These are phyloP conservation scores for Aspergillus steynii DNA, from an alignment of 495 filamentous ascomycete species.

Conservation along the genomic window DNA sequence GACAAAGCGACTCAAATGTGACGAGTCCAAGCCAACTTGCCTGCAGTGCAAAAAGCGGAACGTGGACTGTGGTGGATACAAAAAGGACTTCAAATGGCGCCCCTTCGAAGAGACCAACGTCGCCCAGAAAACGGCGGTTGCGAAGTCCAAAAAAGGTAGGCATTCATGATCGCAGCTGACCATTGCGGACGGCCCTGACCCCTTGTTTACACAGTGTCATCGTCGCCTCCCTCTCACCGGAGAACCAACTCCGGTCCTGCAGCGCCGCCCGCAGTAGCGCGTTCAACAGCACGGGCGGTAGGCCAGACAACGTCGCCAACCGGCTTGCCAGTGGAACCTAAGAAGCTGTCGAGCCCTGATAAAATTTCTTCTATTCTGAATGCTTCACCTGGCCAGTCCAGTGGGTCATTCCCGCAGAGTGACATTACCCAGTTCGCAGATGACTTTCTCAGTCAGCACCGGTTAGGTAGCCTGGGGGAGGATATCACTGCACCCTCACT, in stretches of 20 bases:
- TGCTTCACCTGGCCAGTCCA: constrained; percentile 6
- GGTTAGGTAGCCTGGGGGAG: constrained; percentile 14
- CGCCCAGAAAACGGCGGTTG: constrained; percentile 43
- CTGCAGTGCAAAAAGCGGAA: constrained; percentile 70
- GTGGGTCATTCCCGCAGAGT: constrained; percentile 4
- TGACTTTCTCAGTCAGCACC: constrained; percentile 13
- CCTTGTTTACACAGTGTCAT: constrained; percentile 11
- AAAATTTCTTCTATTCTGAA: constrained; percentile 5
- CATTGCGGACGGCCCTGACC: not conserved
- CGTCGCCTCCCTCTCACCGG: constrained; percentile 8
- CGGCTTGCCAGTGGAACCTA: not conserved
- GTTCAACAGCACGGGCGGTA: not conserved
- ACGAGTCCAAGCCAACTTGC: constrained; percentile 75
- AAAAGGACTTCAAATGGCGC: constrained; percentile 84
- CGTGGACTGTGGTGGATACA: constrained; percentile 75
- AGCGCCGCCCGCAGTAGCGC: constrained; percentile 4
- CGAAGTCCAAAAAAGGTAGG: constrained; percentile 54
- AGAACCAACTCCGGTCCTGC: constrained; percentile 10
- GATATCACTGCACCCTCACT: constrained; percentile 17
- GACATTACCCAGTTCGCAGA: constrained; percentile 13
- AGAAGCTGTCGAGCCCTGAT: constrained; percentile 1
- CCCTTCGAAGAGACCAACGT: constrained; percentile 70
- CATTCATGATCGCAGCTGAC: not conserved
- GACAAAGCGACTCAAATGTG: constrained; percentile 78
- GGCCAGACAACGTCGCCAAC: not conserved